Conservation (phyloP, 139 green algal genomes). For the Pleodorina starrii region DNA sequence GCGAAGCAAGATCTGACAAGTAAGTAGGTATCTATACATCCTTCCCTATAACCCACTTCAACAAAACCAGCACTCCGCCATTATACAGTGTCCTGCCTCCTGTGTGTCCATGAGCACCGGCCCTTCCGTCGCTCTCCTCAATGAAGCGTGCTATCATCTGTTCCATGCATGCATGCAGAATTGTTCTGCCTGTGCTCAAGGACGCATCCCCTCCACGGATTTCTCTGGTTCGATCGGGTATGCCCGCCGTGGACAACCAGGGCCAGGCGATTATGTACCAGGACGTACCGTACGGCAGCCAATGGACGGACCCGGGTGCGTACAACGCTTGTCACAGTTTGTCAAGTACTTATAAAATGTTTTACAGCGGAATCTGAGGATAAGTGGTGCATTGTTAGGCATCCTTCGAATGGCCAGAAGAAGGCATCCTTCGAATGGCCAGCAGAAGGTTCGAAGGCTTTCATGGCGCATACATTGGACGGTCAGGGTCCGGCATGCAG, state of each 20-base stretch:
- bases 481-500: not conserved
- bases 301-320: conserved; percentile 49
- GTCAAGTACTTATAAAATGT: not conserved
- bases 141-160: too few species aligned
- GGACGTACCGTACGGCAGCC: conserved; percentile 37
- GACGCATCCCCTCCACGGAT: conserved; percentile 49
- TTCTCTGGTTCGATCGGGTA: conserved; percentile 27
- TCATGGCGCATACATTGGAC: not conserved
- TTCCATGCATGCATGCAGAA: not conserved
- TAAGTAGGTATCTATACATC: not conserved
- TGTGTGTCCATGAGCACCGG: not conserved
- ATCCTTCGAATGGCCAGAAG: not conserved
- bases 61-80: not conserved
- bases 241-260: conserved; percentile 1
- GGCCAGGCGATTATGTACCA: conserved; percentile 52
- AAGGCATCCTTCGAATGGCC: not conserved
- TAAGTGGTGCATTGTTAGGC: not conserved
- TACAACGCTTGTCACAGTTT: not conserved
- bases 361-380: not conserved
- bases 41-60: not conserved
- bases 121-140: not conserved
- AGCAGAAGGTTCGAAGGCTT: not conserved
- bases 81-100: not conserved
- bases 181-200: not conserved
- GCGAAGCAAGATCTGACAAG: not conserved